Base-by-base conservation (phyloP, 495 filamentous ascomycete species). In the Pseudevernia furfuracea region DNA sequence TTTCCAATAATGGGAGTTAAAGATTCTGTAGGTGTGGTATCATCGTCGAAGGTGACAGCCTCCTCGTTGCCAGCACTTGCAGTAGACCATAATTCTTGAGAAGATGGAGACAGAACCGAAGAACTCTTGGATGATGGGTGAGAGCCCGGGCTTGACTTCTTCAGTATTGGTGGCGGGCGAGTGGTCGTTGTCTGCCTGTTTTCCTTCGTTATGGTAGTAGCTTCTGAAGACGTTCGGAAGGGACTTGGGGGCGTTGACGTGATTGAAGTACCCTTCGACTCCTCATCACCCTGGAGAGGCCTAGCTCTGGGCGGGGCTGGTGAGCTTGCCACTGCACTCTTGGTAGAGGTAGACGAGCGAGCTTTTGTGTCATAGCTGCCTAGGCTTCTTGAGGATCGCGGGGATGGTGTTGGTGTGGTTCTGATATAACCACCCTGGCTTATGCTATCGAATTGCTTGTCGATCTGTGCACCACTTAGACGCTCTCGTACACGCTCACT, bases 401-500 rank as follows among this genome's bases (percentile, higher is more conserved):
- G 71, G 28, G 72, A 70, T 25, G 63, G 61, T 28, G 63, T 65
- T 12, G 70, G 72, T 55, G 72, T 73, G 25, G 70, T 73, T 58
- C 66, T 57, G 41, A 72, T 64, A 37, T 61, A 52, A 34, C 63
- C 68, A 5, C 69, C 69, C 63, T 74, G 74, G 60, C 71, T 79
- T 34, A 81, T 81, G n/a, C 67, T 68, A 36, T 72, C 66, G 46
- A 83, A 80, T 39, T 82, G 68, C 10, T 55, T 67, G 10, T 76
- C 75, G 38, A 83, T 61, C 44, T 68, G 74, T 17, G 73, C 69
- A 23, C 77, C 72, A 36, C 67, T 69, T 14, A 80, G 59, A 1
- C 67, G 69, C 14, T 60, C 48, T 15, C 61, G 68, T 12, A 82
- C 65, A 12, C 53, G 61, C 11, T 73, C 60, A 25, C 69, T 79